Evolutionary conservation across 176 grass and related monocot species (phyloP).

Genomic region (Triticum turgidum): DNA sequence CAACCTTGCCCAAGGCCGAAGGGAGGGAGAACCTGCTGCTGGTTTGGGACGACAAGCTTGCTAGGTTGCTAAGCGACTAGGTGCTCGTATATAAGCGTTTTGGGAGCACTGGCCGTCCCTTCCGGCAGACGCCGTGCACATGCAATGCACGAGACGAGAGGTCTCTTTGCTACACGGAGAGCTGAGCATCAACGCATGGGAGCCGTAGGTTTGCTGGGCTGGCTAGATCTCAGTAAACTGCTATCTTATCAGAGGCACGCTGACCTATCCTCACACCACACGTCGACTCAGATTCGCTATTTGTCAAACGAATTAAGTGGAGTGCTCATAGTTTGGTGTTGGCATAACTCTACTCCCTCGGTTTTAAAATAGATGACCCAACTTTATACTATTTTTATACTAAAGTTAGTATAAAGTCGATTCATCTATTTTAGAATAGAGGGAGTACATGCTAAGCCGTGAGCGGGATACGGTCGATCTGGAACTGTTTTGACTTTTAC

Average conservation of each 20-base stretch:
- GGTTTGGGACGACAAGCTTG: not conserved
- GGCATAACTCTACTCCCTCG: too few species aligned
- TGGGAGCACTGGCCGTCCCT: not conserved
- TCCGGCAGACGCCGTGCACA: not conserved
- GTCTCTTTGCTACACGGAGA: not conserved
- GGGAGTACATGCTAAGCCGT: too few species aligned
- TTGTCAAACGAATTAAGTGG: slow-evolving; percentile 5
- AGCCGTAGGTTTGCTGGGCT: not conserved
- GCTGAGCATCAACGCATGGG: slow-evolving; percentile 5
- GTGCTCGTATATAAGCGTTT: not conserved
- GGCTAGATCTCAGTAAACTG: slow-evolving; percentile 14
- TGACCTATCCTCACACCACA: not conserved
- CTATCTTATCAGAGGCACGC: not conserved
- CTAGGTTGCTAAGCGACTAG: not conserved
- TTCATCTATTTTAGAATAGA: too few species aligned
- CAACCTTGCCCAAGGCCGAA: not conserved
- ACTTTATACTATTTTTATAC: too few species aligned
- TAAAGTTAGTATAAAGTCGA: too few species aligned
- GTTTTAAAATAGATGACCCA: too few species aligned
- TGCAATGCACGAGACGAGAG: slow-evolving; percentile 8
- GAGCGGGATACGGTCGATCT: not conserved
- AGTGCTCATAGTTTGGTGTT: not conserved
- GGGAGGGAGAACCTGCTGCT: not conserved
- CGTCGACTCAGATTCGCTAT: not conserved
- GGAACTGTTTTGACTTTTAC: not conserved